Evolutionary conservation across 2,329 filamentous ascomycete genomes (phyloP).

Genomic region (Xylaria sp.): DNA sequence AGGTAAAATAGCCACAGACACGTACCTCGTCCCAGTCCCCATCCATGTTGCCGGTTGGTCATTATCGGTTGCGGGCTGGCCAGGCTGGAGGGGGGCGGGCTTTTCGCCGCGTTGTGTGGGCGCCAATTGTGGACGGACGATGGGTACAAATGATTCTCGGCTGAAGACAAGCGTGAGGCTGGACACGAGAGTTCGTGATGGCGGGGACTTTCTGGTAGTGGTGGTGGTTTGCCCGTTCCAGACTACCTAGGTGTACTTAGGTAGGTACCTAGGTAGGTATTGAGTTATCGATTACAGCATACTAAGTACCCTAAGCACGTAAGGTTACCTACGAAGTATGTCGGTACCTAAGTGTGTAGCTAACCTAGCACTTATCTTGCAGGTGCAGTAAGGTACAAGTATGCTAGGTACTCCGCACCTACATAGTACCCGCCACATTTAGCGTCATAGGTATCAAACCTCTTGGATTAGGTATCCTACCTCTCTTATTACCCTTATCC

Average conservation of each 20-base stretch:
- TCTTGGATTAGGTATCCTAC: too few relatives aligned
- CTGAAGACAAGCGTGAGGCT: conserved; percentile 1
- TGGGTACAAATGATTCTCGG: neutral
- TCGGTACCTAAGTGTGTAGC: too few relatives aligned
- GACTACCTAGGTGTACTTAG: neutral
- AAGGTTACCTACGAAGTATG: too few relatives aligned
- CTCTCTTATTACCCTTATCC: too few relatives aligned
- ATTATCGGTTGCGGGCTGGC: conserved; percentile 38
- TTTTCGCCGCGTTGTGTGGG: conserved; percentile 15
- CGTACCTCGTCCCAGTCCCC: conserved; percentile 75
- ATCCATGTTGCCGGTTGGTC: conserved; percentile 63
- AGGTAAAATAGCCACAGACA: conserved; percentile 28
- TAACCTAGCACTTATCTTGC: too few relatives aligned
- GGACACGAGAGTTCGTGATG: conserved; percentile 9
- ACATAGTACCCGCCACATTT: too few relatives aligned
- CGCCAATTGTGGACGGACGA: neutral
- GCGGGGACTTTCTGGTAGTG: neutral
- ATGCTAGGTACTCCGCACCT: too few relatives aligned
- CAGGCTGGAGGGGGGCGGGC: conserved; percentile 4
- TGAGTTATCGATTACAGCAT: too few relatives aligned
- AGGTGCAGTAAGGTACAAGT: too few relatives aligned
- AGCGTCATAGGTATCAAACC: too few relatives aligned
- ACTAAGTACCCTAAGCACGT: too few relatives aligned
- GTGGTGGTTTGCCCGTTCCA: neutral
- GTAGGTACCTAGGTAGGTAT: neutral